phyloP scores from a whole-genome alignment of 768 basidiomycete species.

The Daedaleopsis sinensis region DNA sequence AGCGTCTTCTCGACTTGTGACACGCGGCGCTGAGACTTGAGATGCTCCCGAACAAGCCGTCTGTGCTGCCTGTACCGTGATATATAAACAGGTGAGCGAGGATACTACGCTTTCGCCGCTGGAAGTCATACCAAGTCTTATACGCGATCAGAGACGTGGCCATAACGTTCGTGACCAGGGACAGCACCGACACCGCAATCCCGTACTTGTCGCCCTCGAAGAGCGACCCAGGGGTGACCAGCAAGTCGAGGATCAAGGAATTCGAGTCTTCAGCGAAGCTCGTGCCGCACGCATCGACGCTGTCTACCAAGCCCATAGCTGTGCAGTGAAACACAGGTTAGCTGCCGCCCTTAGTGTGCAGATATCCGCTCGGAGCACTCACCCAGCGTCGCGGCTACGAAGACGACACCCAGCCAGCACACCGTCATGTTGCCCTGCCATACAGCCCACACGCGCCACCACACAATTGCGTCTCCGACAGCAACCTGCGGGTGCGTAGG shows the following conservation, averaged over 20 bases:
- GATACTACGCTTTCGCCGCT: not conserved
- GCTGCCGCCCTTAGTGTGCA: too few relatives aligned
- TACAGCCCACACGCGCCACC: not conserved
- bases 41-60: not conserved
- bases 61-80: not conserved
- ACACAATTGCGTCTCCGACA: not conserved
- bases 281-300: not conserved
- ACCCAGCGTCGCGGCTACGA: not conserved
- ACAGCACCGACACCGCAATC: not conserved
- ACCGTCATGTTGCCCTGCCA: not conserved
- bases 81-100: too few relatives aligned
- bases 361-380: not conserved
- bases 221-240: not conserved
- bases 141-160: not conserved
- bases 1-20: not conserved
- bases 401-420: not conserved
- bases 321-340: not conserved
- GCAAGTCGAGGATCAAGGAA: not conserved
- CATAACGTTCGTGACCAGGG: not conserved
- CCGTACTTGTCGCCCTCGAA: not conserved
- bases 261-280: not conserved
- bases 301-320: not conserved
- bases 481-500: not conserved
- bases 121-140: not conserved
- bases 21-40: not conserved